Conservation (phyloP, 2,329 filamentous ascomycete species). For the Aspergillus sp. region DNA sequence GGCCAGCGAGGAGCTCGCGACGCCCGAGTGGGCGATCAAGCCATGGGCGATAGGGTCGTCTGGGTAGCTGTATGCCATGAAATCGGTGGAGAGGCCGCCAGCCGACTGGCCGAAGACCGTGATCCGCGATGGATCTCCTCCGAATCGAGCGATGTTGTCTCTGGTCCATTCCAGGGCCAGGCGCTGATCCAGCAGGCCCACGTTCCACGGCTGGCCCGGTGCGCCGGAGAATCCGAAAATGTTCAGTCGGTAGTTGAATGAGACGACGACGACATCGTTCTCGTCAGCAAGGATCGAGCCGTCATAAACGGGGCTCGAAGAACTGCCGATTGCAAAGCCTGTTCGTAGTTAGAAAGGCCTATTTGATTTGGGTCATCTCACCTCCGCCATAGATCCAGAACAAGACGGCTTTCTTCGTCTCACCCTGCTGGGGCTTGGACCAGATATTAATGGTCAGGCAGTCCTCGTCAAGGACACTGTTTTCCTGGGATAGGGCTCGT, state of each 20-base stretch:
- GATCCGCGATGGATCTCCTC: conserved; percentile 10
- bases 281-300: conserved; percentile 4
- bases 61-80: conserved; percentile 3
- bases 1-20: conserved; percentile 1
- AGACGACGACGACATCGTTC: conserved; percentile 8
- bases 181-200: conserved; percentile 11
- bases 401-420: conserved; percentile 5
- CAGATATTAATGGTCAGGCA: conserved; percentile 9
- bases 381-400: conserved; percentile 13
- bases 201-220: conserved; percentile 6
- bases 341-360: not conserved
- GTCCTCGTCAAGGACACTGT: conserved; percentile 6
- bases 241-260: conserved; percentile 12
- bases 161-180: conserved; percentile 10
- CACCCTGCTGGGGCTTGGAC: conserved; percentile 2
- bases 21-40: conserved; percentile 9
- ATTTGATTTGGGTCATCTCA: not conserved
- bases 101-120: conserved; percentile 12
- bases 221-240: conserved; percentile 11
- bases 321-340: conserved; percentile 3
- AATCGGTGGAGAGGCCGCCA: conserved; percentile 5
- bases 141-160: conserved; percentile 11
- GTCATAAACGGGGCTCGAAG: not conserved
- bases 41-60: conserved; percentile 7
- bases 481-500: not conserved